phyloP scores from a whole-genome alignment of 495 filamentous ascomycete species.

The Zalerion maritima region DNA sequence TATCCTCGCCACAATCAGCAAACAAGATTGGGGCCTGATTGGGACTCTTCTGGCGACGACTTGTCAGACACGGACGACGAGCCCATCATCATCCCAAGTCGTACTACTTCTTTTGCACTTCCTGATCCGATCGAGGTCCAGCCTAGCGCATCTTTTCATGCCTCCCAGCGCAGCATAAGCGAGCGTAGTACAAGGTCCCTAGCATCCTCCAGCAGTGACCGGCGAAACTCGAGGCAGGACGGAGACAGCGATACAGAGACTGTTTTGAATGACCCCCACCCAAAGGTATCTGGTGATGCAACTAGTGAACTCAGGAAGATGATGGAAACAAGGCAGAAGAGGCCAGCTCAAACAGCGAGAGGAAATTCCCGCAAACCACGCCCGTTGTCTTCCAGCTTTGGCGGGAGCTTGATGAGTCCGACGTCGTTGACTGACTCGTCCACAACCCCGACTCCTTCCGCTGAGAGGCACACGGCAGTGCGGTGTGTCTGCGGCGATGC shows the following conservation, averaged over 20 bases:
- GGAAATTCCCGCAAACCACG: constrained; percentile 4
- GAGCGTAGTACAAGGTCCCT: constrained; percentile 26
- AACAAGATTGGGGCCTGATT: constrained; percentile 9
- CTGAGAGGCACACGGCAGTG: constrained; percentile 41
- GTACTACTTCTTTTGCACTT: constrained; percentile 45
- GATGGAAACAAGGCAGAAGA: constrained; percentile 46
- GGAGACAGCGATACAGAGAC: constrained; percentile 6
- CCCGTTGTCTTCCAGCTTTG: constrained; percentile 5
- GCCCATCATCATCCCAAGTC: constrained; percentile 48
- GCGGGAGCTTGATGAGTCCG: constrained; percentile 40
- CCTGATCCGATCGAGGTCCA: constrained; percentile 35
- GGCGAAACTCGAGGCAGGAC: constrained; percentile 8
- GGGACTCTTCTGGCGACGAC: constrained; percentile 31
- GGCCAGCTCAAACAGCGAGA: constrained; percentile 19
- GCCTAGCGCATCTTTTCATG: constrained; percentile 36
- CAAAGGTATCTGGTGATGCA: constrained; percentile 31
- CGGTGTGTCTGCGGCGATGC: constrained; percentile 60
- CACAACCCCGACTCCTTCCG: too few relatives aligned
- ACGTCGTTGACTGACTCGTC: constrained; percentile 51
- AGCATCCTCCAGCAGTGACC: constrained; percentile 17
- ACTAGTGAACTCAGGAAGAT: constrained; percentile 58
- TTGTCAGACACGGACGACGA: constrained; percentile 50
- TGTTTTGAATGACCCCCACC: constrained; percentile 7
- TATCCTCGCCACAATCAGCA: constrained; percentile 10
- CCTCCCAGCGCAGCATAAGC: constrained; percentile 32